Evolutionary conservation across 441 rosid genomes (phyloP), one percentile per base, ranked within the genome.

Genomic region (Monsonia emarginata): DNA sequence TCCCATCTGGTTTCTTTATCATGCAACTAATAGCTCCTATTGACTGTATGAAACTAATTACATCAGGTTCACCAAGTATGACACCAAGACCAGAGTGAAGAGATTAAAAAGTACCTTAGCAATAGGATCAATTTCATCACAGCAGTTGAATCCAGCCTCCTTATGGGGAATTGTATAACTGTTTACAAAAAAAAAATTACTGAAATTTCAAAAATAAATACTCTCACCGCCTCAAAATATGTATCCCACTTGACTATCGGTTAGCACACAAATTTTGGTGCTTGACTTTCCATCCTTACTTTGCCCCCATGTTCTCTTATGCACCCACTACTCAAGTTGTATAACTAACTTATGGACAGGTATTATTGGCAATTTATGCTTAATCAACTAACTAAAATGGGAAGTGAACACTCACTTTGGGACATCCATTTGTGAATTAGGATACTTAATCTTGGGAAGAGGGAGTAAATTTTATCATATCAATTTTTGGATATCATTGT

Each of bases 91-190:
- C 30, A 11, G 8, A 64, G 56, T 11, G 74, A 50, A 6, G 10
- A 18, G 36, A 67, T 54, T n/a, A 52, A 56, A 52, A 64, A 32
- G 65, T 70, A 93, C 98, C 96, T 91, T 89, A 10, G 97, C 97
- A 78, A 91, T 76, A 63, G 97, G 88, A 73, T 89, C 82, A 27
- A 94, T 90, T 75, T 88, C 97, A 61, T 91, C 94, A 71, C 94
- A 83, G 76, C 96, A 89, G 62, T 81, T 80, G 65, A 88, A 69
- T 54, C 92, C 97, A 69, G 78, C 90, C 82, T 91, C 96, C 81
- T 91, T 94, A 77, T 88, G 96, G 64, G 97, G 96, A 82, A 88
- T 83, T 48, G 96, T 86, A 79, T 89, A 84, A 74, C 97, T 91
- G 88, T 75, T 71, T 40, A 65, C 57, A 56, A 25, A 70, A 76